These are phyloP conservation scores for Trichoderma citrinoviride DNA, from an alignment of 2,329 filamentous ascomycete species.

Conservation along the genomic window DNA sequence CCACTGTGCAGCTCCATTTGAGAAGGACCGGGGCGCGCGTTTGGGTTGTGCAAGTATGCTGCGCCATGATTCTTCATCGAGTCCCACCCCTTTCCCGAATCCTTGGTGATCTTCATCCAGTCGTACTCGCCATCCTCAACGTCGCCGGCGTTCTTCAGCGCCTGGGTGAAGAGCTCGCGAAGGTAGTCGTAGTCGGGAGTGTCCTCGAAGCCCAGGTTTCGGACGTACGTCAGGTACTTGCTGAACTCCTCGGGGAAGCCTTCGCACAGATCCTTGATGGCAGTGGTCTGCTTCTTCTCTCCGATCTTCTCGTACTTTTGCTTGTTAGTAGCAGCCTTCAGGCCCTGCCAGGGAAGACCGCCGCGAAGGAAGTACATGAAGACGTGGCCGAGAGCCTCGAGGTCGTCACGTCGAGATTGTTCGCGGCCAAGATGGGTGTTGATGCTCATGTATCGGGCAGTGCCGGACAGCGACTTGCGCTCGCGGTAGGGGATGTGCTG, in stretches of 20 bases:
- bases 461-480: constrained; percentile 93
- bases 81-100: constrained; percentile 85
- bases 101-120: constrained; percentile 96
- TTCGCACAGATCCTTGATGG: constrained; percentile 94
- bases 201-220: constrained; percentile 97
- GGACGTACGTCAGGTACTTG: constrained; percentile 95
- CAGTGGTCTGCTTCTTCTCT: constrained; percentile 98
- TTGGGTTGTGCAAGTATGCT: constrained; percentile 68
- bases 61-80: constrained; percentile 62
- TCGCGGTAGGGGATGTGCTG: constrained; percentile 98
- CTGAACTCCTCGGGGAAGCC: constrained; percentile 96
- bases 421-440: constrained; percentile 97
- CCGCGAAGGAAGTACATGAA: constrained; percentile 75
- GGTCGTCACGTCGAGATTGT: constrained; percentile 91
- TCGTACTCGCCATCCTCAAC: constrained; percentile 98
- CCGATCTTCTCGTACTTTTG: constrained; percentile 99
- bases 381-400: constrained; percentile 79
- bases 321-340: constrained; percentile 76
- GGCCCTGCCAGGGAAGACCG: constrained; percentile 67
- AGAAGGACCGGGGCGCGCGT: constrained; percentile 75
- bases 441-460: constrained; percentile 98
- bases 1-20: constrained; percentile 79
- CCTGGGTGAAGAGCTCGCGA: constrained; percentile 92
- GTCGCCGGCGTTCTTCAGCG: constrained; percentile 89
- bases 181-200: constrained; percentile 98